phyloP scores from a whole-genome alignment of 805 yeast species.

The Metschnikowia koreensis region DNA sequence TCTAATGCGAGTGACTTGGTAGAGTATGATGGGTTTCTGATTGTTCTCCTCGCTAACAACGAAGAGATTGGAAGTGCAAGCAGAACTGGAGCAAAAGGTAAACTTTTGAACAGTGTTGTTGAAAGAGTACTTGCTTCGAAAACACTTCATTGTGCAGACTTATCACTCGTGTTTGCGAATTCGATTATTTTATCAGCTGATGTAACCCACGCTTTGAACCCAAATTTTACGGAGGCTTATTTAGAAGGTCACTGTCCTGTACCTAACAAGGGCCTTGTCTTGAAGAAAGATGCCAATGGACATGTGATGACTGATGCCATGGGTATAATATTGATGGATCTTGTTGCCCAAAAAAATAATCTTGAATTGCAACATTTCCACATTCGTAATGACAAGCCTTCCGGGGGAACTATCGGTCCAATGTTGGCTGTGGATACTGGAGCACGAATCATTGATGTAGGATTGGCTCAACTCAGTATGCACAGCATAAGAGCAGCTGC shows the following conservation, averaged over 20 bases:
- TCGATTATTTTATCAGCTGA: conserved; percentile 40
- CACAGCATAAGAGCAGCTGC: conserved; percentile 39
- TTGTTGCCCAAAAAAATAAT: conserved; percentile 23
- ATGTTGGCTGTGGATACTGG: conserved; percentile 36
- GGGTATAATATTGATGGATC: conserved; percentile 26
- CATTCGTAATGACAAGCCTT: conserved; percentile 39
- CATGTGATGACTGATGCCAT: conserved; percentile 38
- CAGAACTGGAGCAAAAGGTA: conserved; percentile 40
- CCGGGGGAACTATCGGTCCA: conserved; percentile 46
- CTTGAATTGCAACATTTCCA: conserved; percentile 38
- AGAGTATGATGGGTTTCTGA: conserved; percentile 27
- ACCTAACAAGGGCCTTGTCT: conserved; percentile 38
- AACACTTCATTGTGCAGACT: conserved; percentile 5
- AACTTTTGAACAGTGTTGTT: conserved; percentile 26
- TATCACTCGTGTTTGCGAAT: conserved; percentile 26
- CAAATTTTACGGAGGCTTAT: conserved; percentile 35
- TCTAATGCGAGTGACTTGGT: conserved; percentile 12
- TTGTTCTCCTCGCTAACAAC: conserved; percentile 37
- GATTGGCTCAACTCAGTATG: conserved; percentile 43
- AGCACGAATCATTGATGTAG: conserved; percentile 40
- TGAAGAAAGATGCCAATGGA: conserved; percentile 38
- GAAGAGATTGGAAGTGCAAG: conserved; percentile 43
- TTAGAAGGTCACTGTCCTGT: conserved; percentile 34
- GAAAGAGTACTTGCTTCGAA: conserved; percentile 14
- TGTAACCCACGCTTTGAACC: conserved; percentile 44